Base-by-base conservation (phyloP, 73 alveolate species). In the Paramecium octaurelia region DNA sequence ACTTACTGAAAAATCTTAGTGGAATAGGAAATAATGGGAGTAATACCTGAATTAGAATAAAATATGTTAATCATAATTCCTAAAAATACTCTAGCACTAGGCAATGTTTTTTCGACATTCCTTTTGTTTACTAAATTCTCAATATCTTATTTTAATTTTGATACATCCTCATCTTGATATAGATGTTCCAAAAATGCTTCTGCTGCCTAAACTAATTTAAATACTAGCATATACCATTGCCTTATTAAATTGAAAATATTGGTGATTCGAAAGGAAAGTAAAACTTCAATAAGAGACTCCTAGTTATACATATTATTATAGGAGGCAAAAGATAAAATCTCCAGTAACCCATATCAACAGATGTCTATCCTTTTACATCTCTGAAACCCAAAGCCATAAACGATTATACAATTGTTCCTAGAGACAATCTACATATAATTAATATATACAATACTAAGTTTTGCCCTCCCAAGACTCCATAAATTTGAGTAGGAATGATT, bases 291-390 rank as follows among this genome's bases (percentile, higher is more conserved):
- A 75, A 34, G 27, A 75, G 68, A 75, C 64, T 35, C 38, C 88
- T 29, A 2, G 18, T n/a, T 0, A 75, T 42, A 16, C 88, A 75
- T 0, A 75, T 75, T 11, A 75, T 36, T 3, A 75, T 42, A 16
- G 88, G 88, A 35, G 88, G 88, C 16, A 75, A 20, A 21, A 75
- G 59, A 75, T 75, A 75, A 75, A 75, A 75, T 75, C 68, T 35
- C 88, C 88, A 75, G 14, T 38, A 75, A 10, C 40, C n/a, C 60
- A 75, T 35, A 35, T 75, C 88, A 75, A 38, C 60, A 75, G 58
- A 29, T 4, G 84, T 64, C 24, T 64, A 64, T 27, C 60, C 88
- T 75, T 75, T 75, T 16, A 38, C 88, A 34, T 75, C 58, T 35
- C 38, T 29, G 36, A 75, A 75, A 29, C 68, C 88, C 10, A 75